These are phyloP conservation scores for Bathelium albidoporum DNA, from an alignment of 495 filamentous ascomycete species.

Conservation along the genomic window DNA sequence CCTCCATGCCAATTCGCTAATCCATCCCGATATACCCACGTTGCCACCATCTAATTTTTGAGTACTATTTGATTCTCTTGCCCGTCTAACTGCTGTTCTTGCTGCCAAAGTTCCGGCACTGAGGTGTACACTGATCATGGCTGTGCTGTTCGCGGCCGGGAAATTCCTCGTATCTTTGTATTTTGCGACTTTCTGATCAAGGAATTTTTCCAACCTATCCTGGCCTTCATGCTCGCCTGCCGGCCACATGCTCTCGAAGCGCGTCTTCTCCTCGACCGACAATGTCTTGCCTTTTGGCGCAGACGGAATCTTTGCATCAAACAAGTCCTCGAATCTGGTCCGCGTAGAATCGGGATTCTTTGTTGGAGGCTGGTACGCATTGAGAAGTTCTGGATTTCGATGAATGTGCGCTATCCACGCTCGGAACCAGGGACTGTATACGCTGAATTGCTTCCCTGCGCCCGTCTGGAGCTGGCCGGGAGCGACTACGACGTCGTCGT, in stretches of 20 bases:
- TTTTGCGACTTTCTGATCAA: constrained; percentile 48
- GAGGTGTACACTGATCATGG: constrained; percentile 69
- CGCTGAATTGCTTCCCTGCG: constrained; percentile 66
- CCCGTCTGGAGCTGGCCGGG: constrained; percentile 57
- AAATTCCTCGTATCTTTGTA: constrained; percentile 57
- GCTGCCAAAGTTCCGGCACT: constrained; percentile 67
- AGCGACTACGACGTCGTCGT: constrained; percentile 73
- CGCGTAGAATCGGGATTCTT: constrained; percentile 50
- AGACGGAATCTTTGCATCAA: constrained; percentile 51
- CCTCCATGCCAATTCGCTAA: constrained; percentile 81
- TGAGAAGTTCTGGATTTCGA: constrained; percentile 53
- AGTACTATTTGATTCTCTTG: constrained; percentile 56
- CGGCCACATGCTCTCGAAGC: constrained; percentile 56
- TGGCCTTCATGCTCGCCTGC: constrained; percentile 70
- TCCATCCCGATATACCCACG: constrained; percentile 63
- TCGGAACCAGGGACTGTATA: constrained; percentile 75
- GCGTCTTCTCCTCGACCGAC: constrained; percentile 45
- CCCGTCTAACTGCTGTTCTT: constrained; percentile 58
- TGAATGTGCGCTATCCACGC: constrained; percentile 66
- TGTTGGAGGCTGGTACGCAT: constrained; percentile 46
- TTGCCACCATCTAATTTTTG: constrained; percentile 60
- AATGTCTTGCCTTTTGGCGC: constrained; percentile 57
- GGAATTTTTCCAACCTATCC: constrained; percentile 56
- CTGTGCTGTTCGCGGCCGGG: constrained; percentile 52
- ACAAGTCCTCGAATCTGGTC: constrained; percentile 46